Base-by-base conservation (phyloP, 495 filamentous ascomycete genomes). In the Filosporella fistucella region DNA sequence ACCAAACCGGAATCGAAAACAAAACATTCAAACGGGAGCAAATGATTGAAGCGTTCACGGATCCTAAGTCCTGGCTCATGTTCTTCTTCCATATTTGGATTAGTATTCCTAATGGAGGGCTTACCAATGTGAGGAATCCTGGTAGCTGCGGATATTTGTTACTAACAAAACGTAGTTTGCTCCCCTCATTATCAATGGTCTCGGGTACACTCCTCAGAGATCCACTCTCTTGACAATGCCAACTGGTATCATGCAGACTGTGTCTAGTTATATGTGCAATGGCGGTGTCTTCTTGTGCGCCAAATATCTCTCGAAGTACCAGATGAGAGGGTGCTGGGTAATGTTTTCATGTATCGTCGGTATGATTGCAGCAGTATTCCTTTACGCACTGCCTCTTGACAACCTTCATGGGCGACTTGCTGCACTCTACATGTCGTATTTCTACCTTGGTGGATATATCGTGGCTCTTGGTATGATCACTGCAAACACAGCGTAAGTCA, bases 1-100 rank as follows among this genome's bases (percentile, higher is more conserved):
- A 84, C 42, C 78, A 83, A 53, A 83, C 79, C 0, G 81, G 81
- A 36, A 67, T 84, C n/a, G 80, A 84, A 63, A 84, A 81, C 49
- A 76, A 80, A 42, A 65, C 70, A 39, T 70, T 82, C n/a, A 82
- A 82, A 49, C 63, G 59, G n/a, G 69, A 75, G 32, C 81, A 84
- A 52, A 66, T 81, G 5, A 45, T 58, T 0, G 81, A 84, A 41
- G 78, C 79, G 0, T 59, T 70, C 16, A 46, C 59, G 36, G 81
- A 84, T 47, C 68, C 72, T 16, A 83, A 80, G 45, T 57, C 77
- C 1, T 81, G 78, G 52, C 64, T 81, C 39, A 30, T 45, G 21
- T 39, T 44, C n/a, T 45, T 52, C 4, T 28, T 36, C 18, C 26
- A 30, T n/a, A 23, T 52, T 17, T 38, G 14, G 11, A 28, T 43